Evolutionary conservation across 2,329 filamentous ascomycete species (phyloP).

Genomic region (Didymella arachidicola): DNA sequence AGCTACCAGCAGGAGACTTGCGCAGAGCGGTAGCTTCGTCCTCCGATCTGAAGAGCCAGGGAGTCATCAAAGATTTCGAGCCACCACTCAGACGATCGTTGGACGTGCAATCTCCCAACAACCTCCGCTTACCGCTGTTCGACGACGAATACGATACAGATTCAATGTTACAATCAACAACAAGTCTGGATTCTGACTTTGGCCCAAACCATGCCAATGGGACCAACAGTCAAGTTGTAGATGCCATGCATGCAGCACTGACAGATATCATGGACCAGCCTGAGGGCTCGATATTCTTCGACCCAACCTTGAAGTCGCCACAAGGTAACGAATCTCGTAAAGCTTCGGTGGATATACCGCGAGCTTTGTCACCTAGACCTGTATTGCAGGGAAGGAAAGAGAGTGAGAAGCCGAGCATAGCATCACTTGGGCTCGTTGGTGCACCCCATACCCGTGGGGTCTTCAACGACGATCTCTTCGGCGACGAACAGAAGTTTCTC

Average conservation of each 20-base stretch:
- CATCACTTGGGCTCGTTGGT: constrained; percentile 89
- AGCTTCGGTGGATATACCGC: constrained; percentile 67
- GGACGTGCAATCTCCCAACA: constrained; percentile 65
- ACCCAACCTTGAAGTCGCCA: constrained; percentile 60
- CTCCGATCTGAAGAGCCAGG: constrained; percentile 63
- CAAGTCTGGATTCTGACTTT: constrained; percentile 77
- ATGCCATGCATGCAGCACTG: constrained; percentile 90
- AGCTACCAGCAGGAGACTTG: constrained; percentile 54
- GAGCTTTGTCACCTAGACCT: constrained; percentile 52
- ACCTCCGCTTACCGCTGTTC: constrained; percentile 67
- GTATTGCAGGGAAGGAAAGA: constrained; percentile 50
- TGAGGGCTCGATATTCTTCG: constrained; percentile 71
- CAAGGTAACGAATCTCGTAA: constrained; percentile 68
- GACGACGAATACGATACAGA: constrained; percentile 83
- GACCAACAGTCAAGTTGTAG: constrained; percentile 81
- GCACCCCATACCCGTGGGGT: constrained; percentile 87
- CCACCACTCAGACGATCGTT: constrained; percentile 70
- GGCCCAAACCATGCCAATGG: constrained; percentile 53
- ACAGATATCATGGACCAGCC: constrained; percentile 89
- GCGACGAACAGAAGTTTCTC: constrained; percentile 84
- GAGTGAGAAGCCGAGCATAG: constrained; percentile 79
- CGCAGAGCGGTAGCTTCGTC: constrained; percentile 68
- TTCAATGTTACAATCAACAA: constrained; percentile 75
- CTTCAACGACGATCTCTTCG: constrained; percentile 92
- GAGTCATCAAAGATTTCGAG: constrained; percentile 55